Evolutionary conservation across 257 asterid species (phyloP), one percentile per base, ranked within the genome.

Genomic region (Cynanchum wilfordii): DNA sequence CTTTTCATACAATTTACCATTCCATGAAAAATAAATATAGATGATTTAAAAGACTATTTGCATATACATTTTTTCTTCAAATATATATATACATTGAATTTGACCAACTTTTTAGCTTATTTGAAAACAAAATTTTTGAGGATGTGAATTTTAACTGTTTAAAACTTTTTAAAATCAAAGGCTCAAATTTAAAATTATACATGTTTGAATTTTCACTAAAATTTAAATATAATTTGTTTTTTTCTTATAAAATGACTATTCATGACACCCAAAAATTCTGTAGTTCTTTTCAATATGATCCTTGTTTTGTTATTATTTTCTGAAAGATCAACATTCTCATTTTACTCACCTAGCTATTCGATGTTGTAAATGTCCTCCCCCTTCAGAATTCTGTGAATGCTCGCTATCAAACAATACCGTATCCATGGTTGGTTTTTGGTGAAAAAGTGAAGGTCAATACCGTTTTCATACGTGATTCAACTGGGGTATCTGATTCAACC

Each of bases 391-490:
- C 99, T 51, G 99, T 94, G 76, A 94, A 94, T 85, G 96, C 98
- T 51, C 97, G 97, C 49, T 91, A 94, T 84, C 98, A 94, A 82
- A 91, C 93, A 12, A 94, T 94, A 78, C 89, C 88, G 30, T 88
- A 86, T 83, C 99, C 99, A 3, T 94, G 99, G 99, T 82, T 94
- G 89, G 99, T 94, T 66, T 94, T 94, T 79, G 91, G 93, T 68
- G 98, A 94, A 83, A 94, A 94, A 85, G 96, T 94, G 83, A 94
- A 94, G 89, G 98, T 94, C 77, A 94, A 94, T 81, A 82, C 93
- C 2, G 98, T 94, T 68, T 94, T 89, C 81, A 82, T 91, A 83
- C 97, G 99, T 29, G 99, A 94, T 84, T 94, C 98, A 5, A 89
- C 99, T 75, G 99, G 99, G 78, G 95, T 94, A 77, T 90, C 99